Evolutionary conservation across 1,284 basidiomycete species (phyloP).

Genomic region (Marasmius fiardii): DNA sequence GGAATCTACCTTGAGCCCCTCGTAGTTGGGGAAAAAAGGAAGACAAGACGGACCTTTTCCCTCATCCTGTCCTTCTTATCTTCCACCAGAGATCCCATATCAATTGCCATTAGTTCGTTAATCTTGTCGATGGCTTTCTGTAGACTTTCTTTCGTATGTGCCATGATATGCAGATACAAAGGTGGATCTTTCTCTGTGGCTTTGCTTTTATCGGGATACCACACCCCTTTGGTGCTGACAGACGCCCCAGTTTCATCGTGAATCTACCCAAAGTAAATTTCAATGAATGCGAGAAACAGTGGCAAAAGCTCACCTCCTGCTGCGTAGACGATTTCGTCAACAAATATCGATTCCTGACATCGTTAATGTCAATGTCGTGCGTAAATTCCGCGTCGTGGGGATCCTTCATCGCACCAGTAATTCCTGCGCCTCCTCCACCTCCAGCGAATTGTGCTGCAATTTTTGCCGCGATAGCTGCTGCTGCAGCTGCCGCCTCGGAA

Average conservation of each 20-base stretch:
- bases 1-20: no score
- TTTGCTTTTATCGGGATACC: conserved; percentile 90
- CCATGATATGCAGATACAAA: conserved; percentile 91
- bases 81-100: conserved; percentile 87
- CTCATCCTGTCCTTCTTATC: conserved; percentile 70
- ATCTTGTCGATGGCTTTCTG: conserved; percentile 82
- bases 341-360: conserved; percentile 92
- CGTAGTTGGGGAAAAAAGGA: not conserved
- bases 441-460: conserved; percentile 81
- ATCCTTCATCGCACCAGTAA: conserved; percentile 50
- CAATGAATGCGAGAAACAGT: conserved; percentile 5
- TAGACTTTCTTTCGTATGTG: conserved; percentile 75
- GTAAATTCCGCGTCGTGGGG: conserved; percentile 82
- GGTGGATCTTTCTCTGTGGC: conserved; percentile 92
- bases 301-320: conserved; percentile 60
- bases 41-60: conserved; percentile 44
- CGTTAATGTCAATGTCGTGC: conserved; percentile 96
- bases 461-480: conserved; percentile 87
- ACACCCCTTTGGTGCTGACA: conserved; percentile 88
- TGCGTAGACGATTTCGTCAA: conserved; percentile 94
- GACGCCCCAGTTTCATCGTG: conserved; percentile 87
- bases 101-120: conserved; percentile 81
- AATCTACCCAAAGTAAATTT: conserved; percentile 49
- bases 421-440: conserved; percentile 34
- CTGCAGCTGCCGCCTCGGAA: conserved; percentile 66